These are phyloP conservation scores for Fraxinus pennsylvanica DNA, from an alignment of 257 asterid species.

Conservation along the genomic window DNA sequence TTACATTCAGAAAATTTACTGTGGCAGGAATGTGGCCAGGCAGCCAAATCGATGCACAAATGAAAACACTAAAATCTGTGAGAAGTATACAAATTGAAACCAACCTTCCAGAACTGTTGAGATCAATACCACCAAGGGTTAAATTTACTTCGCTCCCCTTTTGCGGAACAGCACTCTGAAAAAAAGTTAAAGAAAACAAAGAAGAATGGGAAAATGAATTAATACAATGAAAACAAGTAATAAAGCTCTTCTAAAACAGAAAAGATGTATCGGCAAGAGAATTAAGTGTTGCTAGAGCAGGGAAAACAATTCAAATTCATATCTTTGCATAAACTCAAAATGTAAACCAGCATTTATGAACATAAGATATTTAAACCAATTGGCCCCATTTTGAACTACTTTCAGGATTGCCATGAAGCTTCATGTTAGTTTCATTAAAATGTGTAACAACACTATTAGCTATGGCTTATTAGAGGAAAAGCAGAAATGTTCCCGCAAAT, in stretches of 20 bases:
- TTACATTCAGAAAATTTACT: background rate
- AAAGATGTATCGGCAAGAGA: background rate
- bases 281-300: slow-evolving; percentile 6
- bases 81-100: slow-evolving; percentile 32
- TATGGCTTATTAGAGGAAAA: background rate
- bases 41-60: background rate
- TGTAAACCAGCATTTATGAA: background rate
- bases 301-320: background rate
- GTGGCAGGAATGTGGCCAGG: slow-evolving; percentile 14
- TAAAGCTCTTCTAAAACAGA: background rate
- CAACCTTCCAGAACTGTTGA: slow-evolving; percentile 99
- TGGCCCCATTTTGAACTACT: background rate
- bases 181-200: slow-evolving; percentile 23
- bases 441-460: background rate
- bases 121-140: slow-evolving; percentile 99
- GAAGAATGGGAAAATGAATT: background rate
- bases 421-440: slow-evolving; percentile 1
- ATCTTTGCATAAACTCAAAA: background rate
- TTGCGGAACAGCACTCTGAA: slow-evolving; percentile 74
- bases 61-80: slow-evolving; percentile 12
- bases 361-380: background rate
- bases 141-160: slow-evolving; percentile 85
- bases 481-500: background rate
- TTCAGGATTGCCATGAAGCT: background rate
- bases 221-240: background rate